These are phyloP conservation scores for Psilocybe mexicana DNA, from an alignment of 1,284 basidiomycete genomes.

Conservation along the genomic window DNA sequence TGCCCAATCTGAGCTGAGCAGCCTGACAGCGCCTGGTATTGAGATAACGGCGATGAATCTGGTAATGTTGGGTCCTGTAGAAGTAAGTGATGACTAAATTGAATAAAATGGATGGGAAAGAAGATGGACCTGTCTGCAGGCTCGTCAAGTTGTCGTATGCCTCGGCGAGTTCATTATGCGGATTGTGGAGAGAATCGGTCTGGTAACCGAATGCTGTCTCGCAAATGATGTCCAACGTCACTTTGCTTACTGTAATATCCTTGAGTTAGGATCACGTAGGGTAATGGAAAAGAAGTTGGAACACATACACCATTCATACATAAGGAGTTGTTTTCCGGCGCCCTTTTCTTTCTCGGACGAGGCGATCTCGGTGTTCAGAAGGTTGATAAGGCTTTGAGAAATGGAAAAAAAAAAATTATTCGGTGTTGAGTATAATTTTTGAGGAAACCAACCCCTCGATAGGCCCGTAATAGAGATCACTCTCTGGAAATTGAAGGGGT, in stretches of 20 bases:
- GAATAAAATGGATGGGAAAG: neutral
- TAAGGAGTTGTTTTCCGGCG: conserved; percentile 33
- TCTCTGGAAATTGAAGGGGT: conserved; percentile 33
- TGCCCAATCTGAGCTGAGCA: conserved; percentile 37
- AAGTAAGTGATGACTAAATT: neutral
- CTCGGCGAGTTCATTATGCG: conserved; percentile 46
- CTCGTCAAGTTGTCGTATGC: conserved; percentile 46
- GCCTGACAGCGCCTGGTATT: conserved; percentile 36
- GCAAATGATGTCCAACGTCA: conserved; percentile 52
- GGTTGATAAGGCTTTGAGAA: conserved; percentile 37
- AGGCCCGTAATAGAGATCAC: conserved; percentile 48
- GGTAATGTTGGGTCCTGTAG: conserved; percentile 39
- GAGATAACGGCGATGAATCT: conserved; percentile 37
- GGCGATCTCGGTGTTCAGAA: conserved; percentile 36
- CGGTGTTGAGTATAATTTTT: neutral
- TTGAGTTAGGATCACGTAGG: neutral
- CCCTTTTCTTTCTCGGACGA: conserved; percentile 20
- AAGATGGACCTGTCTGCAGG: conserved; percentile 39
- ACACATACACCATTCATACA: conserved; percentile 51
- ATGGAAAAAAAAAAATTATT: neutral
- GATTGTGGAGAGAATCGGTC: conserved; percentile 46
- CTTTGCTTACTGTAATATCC: conserved; percentile 45
- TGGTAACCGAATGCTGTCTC: conserved; percentile 50
- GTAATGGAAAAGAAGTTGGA: neutral
- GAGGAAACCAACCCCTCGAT: conserved; percentile 39